Conservation (phyloP, 2,329 filamentous ascomycete genomes). For the Cladosporium sphaerospermum region DNA sequence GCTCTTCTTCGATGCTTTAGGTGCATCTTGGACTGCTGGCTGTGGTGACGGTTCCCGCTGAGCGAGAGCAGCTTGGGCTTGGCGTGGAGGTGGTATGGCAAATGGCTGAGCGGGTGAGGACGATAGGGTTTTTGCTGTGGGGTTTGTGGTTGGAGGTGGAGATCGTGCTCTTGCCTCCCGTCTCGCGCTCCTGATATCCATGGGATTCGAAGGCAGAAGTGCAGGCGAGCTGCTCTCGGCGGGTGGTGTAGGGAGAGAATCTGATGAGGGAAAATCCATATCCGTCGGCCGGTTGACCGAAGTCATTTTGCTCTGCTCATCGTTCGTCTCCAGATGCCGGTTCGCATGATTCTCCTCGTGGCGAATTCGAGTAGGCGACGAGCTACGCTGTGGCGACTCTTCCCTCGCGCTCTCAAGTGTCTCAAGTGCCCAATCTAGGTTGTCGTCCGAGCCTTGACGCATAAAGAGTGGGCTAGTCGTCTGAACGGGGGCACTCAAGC, state of each 20-base stretch:
- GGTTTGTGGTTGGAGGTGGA: neutral
- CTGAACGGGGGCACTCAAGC: constrained; percentile 24
- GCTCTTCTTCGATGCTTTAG: neutral
- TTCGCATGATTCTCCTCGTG: no score
- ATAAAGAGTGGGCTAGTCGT: constrained; percentile 1
- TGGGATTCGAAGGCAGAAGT: neutral
- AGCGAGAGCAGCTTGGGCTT: constrained; percentile 2
- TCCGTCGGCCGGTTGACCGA: neutral
- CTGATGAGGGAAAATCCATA: neutral
- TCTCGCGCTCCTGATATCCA: neutral
- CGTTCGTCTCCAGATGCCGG: no score
- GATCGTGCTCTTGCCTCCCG: neutral
- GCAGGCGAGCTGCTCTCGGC: neutral
- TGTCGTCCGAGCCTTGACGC: neutral
- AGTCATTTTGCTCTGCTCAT: no score
- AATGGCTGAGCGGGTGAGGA: neutral
- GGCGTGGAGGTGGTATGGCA: neutral
- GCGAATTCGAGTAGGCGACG: no score
- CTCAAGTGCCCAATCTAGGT: no score
- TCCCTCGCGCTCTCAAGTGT: no score
- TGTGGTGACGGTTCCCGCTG: constrained; percentile 4
- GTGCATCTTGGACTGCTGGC: constrained; percentile 7
- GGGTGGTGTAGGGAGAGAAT: constrained; percentile 1
- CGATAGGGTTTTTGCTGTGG: neutral
- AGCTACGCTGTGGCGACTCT: no score